Percentiles rank a stretch among this genome's conserved stretches.
These are phyloP conservation scores for Cystobasidium tubakii DNA, from an alignment of 768 basidiomycete genomes.

Conservation along the genomic window DNA sequence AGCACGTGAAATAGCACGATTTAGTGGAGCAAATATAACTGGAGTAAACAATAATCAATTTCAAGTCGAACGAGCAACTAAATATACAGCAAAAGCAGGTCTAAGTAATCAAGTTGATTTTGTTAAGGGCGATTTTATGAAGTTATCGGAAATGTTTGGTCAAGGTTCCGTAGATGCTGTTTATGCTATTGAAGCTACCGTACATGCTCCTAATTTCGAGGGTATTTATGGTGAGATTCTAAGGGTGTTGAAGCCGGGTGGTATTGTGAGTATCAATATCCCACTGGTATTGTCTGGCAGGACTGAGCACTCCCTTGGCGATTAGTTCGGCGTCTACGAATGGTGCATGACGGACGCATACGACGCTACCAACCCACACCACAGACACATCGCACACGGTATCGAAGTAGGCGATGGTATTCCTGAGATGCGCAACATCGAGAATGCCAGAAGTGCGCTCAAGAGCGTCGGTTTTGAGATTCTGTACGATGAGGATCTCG, in stretches of 20 bases:
- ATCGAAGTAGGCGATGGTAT: constrained; percentile 79
- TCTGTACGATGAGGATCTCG: constrained; percentile 87
- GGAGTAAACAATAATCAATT: constrained; percentile 91
- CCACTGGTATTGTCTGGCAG: too few relatives aligned
- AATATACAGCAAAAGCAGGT: constrained; percentile 70
- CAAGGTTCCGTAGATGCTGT: constrained; percentile 91
- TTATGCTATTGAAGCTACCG: constrained; percentile 96
- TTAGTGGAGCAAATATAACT: constrained; percentile 74
- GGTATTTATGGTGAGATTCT: constrained; percentile 90
- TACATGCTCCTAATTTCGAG: constrained; percentile 91
- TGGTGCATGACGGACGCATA: constrained; percentile 97
- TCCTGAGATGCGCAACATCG: constrained; percentile 84
- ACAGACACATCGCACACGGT: constrained; percentile 79
- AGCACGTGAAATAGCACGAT: constrained; percentile 86
- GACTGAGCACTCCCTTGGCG: too few relatives aligned
- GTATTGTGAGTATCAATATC: constrained; percentile 70
- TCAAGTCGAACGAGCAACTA: constrained; percentile 78
- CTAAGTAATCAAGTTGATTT: constrained; percentile 72
- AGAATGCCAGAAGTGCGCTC: constrained; percentile 67
- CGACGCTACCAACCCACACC: constrained; percentile 75
- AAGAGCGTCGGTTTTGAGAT: constrained; percentile 77
- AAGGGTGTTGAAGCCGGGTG: constrained; percentile 92
- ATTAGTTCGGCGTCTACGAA: constrained; percentile 98
- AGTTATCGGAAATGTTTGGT: constrained; percentile 81
- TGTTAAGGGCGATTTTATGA: constrained; percentile 95